Evolutionary conservation across 352 stramenopile genomes (phyloP), one percentile per base, ranked within the genome.

Genomic region (Phytophthora ohioensis): DNA sequence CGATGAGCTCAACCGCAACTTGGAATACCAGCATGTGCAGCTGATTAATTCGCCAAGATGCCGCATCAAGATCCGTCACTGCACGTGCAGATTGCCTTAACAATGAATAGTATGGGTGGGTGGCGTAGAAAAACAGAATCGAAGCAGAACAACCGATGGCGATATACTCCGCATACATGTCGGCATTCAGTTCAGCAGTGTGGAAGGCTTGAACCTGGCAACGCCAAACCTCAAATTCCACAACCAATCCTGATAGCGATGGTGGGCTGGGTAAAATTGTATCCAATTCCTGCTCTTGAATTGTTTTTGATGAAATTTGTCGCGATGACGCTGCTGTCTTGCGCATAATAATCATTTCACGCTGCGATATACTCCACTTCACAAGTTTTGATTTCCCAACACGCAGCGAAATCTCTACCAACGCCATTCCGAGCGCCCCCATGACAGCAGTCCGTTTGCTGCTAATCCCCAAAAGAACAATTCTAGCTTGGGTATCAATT

Each of bases 401-500:
- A 2, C 78, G 71, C 2, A 71, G 48, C 10, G 39, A 21, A 48
- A 83, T 66, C 64, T 82, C 78, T 12, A 81, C 27, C 5, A 69
- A 39, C 0, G 75, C 70, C 75, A 85, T 76, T 0, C 41, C 55
- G 6, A 79, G 32, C 4, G 67, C 49, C 15, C 75, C 75, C 1
- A 43, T 32, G 0, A 67, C 39, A 15, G 57, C 71, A 5, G 57
- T 57, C 12, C 38, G 32, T 4, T 49, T 67, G 11, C 27, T 76
- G 1, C 69, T 63, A 0, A 45, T 67, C 11, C 71, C 63, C 13
- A 80, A 56, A 17, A 85, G 39, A 53, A 76, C 64, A 8, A 83
- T 65, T 30, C 78, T 68, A 4, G 76, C 46, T 15, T 85, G 75
- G 1, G 72, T 85, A 42, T 85, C 75, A 41, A 85, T 79, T 17